phyloP scores from a whole-genome alignment of 208 protist genomes.

The Trypanosoma mega region DNA sequence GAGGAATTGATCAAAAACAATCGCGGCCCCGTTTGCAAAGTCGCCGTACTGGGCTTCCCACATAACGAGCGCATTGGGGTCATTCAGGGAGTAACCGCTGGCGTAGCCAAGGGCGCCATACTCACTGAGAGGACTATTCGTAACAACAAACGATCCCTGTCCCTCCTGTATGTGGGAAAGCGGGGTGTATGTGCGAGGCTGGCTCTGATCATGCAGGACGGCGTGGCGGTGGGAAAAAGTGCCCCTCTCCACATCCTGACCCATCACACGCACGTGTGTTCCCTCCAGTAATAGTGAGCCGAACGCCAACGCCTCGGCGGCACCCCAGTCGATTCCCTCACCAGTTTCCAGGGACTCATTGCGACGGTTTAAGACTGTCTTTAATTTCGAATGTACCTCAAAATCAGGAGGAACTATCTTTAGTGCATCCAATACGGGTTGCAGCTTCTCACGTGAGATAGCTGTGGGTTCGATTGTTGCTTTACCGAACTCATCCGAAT shows the following conservation, averaged over 20 bases:
- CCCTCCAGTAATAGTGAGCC: conserved; percentile 94
- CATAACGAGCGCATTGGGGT: conserved; percentile 94
- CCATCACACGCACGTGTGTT: conserved; percentile 92
- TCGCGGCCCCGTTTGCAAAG: conserved; percentile 97
- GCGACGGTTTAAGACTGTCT: conserved; percentile 75
- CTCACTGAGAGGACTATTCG: conserved; percentile 95
- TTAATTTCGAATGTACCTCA: conserved; percentile 77
- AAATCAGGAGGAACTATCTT: conserved; percentile 80
- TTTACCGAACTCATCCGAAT: conserved; percentile 74
- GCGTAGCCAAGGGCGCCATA: conserved; percentile 98
- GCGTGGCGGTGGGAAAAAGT: conserved; percentile 98
- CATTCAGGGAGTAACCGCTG: conserved; percentile 93
- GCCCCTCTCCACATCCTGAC: conserved; percentile 97
- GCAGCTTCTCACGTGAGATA: conserved; percentile 51
- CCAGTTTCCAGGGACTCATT: conserved; percentile 70
- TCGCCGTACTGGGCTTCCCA: conserved; percentile 99
- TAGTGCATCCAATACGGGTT: conserved; percentile 59
- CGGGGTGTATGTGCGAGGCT: conserved; percentile 65
- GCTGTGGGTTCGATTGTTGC: conserved; percentile 65
- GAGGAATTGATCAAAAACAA: conserved; percentile 98
- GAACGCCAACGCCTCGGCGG: conserved; percentile 95
- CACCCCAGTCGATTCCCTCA: conserved; percentile 92
- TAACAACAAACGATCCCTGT: conserved; percentile 87
- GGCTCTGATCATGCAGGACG: conserved; percentile 94
- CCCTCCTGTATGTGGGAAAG: conserved; percentile 67